phyloP scores from a whole-genome alignment of 352 stramenopile genomes.

The Pythium phragmitis region DNA sequence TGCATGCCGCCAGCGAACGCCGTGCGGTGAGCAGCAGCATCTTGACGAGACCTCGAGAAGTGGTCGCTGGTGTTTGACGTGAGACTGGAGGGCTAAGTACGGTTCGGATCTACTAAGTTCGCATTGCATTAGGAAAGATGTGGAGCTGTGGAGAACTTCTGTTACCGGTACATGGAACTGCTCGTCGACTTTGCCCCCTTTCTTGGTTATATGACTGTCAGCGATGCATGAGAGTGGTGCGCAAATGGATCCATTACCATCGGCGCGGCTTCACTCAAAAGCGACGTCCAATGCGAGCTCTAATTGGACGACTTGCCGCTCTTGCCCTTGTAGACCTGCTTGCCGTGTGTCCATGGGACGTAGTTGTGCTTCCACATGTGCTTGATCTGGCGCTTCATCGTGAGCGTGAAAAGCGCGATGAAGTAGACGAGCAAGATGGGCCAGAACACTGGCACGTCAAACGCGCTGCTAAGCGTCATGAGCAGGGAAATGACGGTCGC shows the following conservation, averaged over 20 bases:
- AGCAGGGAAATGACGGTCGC: slow-evolving; percentile 91
- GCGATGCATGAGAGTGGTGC: background rate
- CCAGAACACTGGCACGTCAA: slow-evolving; percentile 99
- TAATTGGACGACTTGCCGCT: slow-evolving; percentile 75
- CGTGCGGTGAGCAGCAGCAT: slow-evolving; percentile 8
- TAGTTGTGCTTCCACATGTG: slow-evolving; percentile 99
- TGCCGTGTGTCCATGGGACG: slow-evolving; percentile 95
- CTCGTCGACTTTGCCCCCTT: background rate
- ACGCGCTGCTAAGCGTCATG: slow-evolving; percentile 98
- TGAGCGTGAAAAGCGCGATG: slow-evolving; percentile 97
- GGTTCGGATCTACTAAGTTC: background rate
- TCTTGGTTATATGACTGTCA: background rate
- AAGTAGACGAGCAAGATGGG: slow-evolving; percentile 99
- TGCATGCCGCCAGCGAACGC: slow-evolving; percentile 4
- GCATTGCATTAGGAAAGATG: background rate
- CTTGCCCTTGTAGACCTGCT: slow-evolving; percentile 93
- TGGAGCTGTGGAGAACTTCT: background rate
- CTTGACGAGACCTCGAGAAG: background rate
- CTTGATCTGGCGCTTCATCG: slow-evolving; percentile 99
- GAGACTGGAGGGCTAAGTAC: slow-evolving; percentile 6
- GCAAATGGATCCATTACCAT: background rate
- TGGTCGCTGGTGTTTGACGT: slow-evolving; percentile 14
- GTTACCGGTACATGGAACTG: background rate
- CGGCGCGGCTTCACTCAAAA: background rate
- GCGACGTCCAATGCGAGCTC: slow-evolving; percentile 19